Base-by-base conservation (phyloP, 2,329 filamentous ascomycete species). In the Shiraia bambusicola region DNA sequence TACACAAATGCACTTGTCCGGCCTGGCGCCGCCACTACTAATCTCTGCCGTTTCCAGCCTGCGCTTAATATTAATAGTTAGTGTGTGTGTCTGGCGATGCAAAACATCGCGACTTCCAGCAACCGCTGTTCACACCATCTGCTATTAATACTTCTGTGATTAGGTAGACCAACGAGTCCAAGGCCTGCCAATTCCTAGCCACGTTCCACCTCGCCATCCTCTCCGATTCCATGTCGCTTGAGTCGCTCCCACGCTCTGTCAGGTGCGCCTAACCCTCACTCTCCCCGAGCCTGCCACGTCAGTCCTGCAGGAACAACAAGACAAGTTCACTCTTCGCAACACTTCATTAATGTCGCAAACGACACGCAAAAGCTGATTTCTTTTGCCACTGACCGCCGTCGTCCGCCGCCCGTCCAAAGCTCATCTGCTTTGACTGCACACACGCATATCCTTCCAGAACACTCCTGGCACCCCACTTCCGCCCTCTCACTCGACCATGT, bases 241-340 rank as follows among this genome's bases (percentile, higher is more conserved):
- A 47, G 54, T 46, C 47, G 42, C 47, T 42, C 14, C 36, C 33
- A 35, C 40, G 28, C 34, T 28, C 22, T 49, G 29, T 26, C 28
- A 36, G 40, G 42, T 36, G 39, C 47, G 34, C 53, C 51, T 49
- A 34, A 29, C n/a, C 52, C 42, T 22, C 28, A 56, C 49, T 48
- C 22, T 36, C 25, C 34, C 39, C 50, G 45, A 45, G 44, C 50
- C 53, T 57, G 62, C 61, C 63, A 67, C 65, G 63, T 66, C 65
- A 64, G 52, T 53, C 54, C 64, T 64, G 63, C 65, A 66, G 63
- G 63, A 66, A 67, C 63, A 65, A 49, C 63, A 60, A 42, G 52
- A 48, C 60, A 58, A 36, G 43, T 42, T 56, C 58, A 38, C 45
- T 33, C 45, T 37, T 38, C 43, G 40, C 47, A 40, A 49, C 47